These are phyloP conservation scores for Paraphoma sp. DNA, from an alignment of 2,329 filamentous ascomycete genomes.

Conservation along the genomic window DNA sequence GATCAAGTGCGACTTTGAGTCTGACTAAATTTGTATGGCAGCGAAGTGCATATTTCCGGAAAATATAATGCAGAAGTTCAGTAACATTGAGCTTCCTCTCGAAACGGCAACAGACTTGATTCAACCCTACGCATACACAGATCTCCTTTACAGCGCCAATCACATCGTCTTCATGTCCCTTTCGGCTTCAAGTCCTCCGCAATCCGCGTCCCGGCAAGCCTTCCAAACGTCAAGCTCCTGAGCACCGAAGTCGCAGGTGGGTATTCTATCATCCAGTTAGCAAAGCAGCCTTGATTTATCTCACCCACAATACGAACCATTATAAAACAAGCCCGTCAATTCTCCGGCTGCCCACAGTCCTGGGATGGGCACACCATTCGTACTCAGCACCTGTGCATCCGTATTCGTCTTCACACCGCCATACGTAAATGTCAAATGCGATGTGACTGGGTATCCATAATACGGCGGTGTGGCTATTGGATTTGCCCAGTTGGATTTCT, in stretches of 20 bases:
- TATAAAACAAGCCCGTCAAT: conserved; percentile 45
- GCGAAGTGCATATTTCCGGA: no score
- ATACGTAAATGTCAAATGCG: conserved; percentile 38
- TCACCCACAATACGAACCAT: conserved; percentile 15
- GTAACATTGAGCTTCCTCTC: no score
- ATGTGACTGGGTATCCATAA: conserved; percentile 43
- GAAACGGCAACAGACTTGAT: no score
- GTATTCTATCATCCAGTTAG: conserved; percentile 24
- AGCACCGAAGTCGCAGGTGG: conserved; percentile 43
- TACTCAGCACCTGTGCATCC: conserved; percentile 47
- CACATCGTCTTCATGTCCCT: conserved; percentile 2
- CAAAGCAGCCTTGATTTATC: neutral
- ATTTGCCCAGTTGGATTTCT: conserved; percentile 53
- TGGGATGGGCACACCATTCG: conserved; percentile 44
- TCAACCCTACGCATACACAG: neutral
- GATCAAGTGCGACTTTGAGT: no score
- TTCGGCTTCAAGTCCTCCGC: conserved; percentile 17
- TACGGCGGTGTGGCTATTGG: conserved; percentile 47
- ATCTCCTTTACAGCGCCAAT: neutral
- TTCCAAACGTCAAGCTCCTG: conserved; percentile 41
- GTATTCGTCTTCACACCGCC: conserved; percentile 51
- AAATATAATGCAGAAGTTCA: no score
- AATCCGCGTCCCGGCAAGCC: conserved; percentile 39
- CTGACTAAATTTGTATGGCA: no score
- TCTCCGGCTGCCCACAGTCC: conserved; percentile 42